Conservation (phyloP, 2,329 filamentous ascomycete genomes). For the Huntiella decipiens region DNA sequence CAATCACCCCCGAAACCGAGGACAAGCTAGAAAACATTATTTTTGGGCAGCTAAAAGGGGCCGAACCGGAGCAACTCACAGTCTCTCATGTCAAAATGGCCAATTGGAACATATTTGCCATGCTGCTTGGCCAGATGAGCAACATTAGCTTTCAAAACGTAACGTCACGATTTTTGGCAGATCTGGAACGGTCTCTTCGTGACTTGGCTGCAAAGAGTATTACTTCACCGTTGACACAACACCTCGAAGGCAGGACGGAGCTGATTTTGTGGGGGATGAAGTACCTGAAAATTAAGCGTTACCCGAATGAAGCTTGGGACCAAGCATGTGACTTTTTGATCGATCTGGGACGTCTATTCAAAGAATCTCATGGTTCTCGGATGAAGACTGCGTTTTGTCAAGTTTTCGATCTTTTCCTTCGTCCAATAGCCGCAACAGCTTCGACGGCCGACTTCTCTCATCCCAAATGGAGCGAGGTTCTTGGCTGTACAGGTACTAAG, state of each 20-base stretch:
- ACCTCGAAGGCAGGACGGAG: constrained; percentile 66
- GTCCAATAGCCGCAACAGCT: constrained; percentile 71
- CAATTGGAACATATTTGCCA: constrained; percentile 89
- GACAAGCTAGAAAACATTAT: constrained; percentile 90
- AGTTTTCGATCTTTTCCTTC: constrained; percentile 66
- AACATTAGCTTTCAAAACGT: constrained; percentile 77
- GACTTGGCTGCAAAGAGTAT: constrained; percentile 55
- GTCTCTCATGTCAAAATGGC: constrained; percentile 69
- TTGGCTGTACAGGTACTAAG: constrained; percentile 59
- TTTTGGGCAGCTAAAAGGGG: constrained; percentile 81
- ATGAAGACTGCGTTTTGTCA: constrained; percentile 93
- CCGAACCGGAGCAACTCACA: constrained; percentile 63
- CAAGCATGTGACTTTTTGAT: constrained; percentile 80
- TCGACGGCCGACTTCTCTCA: constrained; percentile 56
- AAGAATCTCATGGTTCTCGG: constrained; percentile 65
- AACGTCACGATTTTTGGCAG: constrained; percentile 59
- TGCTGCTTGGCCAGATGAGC: constrained; percentile 91
- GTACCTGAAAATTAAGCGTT: constrained; percentile 59
- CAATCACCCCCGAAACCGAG: constrained; percentile 78
- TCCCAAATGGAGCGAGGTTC: constrained; percentile 71
- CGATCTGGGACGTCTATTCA: constrained; percentile 63
- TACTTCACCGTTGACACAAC: constrained; percentile 33
- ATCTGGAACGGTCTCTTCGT: constrained; percentile 60
- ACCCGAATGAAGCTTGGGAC: constrained; percentile 58
- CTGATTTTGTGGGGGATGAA: constrained; percentile 83